Base-by-base conservation (phyloP, 2,329 filamentous ascomycete species). In the Canariomyces notabilis region DNA sequence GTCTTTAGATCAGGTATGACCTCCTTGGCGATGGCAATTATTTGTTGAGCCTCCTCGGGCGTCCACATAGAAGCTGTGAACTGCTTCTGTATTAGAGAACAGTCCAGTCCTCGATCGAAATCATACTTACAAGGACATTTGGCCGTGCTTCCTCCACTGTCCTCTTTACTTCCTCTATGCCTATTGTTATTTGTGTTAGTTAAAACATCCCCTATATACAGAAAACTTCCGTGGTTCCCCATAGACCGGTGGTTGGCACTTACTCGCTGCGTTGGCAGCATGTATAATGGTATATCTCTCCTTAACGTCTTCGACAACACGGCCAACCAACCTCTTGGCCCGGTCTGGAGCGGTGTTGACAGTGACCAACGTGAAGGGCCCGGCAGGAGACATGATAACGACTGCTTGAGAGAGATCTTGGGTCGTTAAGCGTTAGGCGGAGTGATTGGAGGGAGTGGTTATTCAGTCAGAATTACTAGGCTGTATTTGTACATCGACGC, bases 341-440 rank as follows among this genome's bases (percentile, higher is more conserved):
- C 82, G 71, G 52, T 83, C 81, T 1, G 82, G 82, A 2, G 76
- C 79, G 1, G 76, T 84, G 66, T 85, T 86, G 54, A 86, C 80
- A 2, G 80, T 86, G 22, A 85, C 75, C 11, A 86, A 73, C 56
- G 70, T 76, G 65, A 74, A 85, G 3, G 79, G 79, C 15, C 79
- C 79, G 54, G 73, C 70, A 12, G 73, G 59, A 21, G 50, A 11
- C 44, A 49, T 53, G 38, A 16, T 41, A 26, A 21, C 9, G 21
- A 33, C 15, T 4, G 14, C 4, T 4, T 16, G 31, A 9, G 26
- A 29, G 11, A 6, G 6, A 11, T 6, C 6, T 26, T 26, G 22
- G 22, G 22, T 26, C 22, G 22, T 6, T 6, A 26, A 11, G 6
- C 6, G 11, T 11, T 26, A 6, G 22, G 22, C 7, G 4, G 4